Percentiles rank a stretch among this genome's conserved stretches.
These are phyloP conservation scores for Ophiostoma pallidulum DNA, from an alignment of 2,329 filamentous ascomycete species.

Conservation along the genomic window DNA sequence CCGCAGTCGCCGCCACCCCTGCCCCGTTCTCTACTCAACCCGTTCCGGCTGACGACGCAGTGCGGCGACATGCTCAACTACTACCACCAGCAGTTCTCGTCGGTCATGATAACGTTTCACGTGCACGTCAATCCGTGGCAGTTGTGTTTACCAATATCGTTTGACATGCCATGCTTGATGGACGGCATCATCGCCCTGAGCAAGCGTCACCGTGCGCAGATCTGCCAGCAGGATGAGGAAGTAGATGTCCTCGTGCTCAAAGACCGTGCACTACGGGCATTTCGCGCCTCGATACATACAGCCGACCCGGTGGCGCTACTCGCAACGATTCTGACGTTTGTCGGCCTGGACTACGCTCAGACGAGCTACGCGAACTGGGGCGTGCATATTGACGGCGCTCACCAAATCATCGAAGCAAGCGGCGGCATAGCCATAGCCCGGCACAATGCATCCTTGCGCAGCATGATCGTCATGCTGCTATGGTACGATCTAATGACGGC, in stretches of 20 bases:
- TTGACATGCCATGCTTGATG: slow-evolving; percentile 2
- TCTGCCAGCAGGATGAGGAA: not conserved
- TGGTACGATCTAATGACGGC: not conserved
- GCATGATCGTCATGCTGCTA: not conserved
- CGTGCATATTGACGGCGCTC: not conserved
- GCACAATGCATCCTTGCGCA: not conserved
- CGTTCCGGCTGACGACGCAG: not conserved
- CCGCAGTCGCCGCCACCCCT: not conserved
- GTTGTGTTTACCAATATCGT: not conserved
- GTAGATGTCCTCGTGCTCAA: not conserved
- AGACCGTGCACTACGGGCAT: not conserved
- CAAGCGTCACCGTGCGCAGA: not conserved
- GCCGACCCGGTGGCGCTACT: not conserved
- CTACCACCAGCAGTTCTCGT: not conserved
- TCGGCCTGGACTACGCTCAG: not conserved
- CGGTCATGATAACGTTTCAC: not conserved
- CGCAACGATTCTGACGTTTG: not conserved
- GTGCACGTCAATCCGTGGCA: slow-evolving; percentile 4
- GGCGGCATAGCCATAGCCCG: not conserved
- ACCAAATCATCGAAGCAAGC: not conserved
- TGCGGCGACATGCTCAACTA: not conserved
- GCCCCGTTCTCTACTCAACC: not conserved
- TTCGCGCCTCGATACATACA: not conserved
- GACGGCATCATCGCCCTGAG: slow-evolving; percentile 1
- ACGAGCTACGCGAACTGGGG: not conserved